Evolutionary conservation across 331 rosid species (phyloP), one percentile per base, ranked within the genome.

Genomic region (Prunus yedoensis): DNA sequence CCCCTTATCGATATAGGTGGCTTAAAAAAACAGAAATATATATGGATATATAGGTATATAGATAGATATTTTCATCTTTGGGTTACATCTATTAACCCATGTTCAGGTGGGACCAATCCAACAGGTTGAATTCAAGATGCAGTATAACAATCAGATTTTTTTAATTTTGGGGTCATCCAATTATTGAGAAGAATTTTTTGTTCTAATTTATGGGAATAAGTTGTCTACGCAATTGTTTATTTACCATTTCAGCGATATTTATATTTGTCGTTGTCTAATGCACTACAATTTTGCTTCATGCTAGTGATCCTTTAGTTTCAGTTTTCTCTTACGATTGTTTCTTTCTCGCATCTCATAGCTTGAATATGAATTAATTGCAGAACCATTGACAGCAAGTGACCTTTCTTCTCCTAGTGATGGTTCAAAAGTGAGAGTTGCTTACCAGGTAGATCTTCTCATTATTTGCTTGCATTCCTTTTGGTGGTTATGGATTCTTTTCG

Each of bases 341-440:
- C 62, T 12, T 66, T 12, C 12, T 54, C 30, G 67, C 68, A 38
- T 54, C 65, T 77, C 72, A 67, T 80, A 43, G 54, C 76, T 56
- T 78, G 70, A 71, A 74, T 57, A 21, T 74, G 68, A 70, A 52
- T 71, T 80, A 76, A 82, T 63, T 85, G 77, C 87, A 94, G 98
- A 86, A 87, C 97, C 98, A 23, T 82, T 91, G 77, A 86, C 89
- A 18, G 85, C 93, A 53, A 74, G 28, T 59, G 83, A 75, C 61
- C 17, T 83, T 66, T 74, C 86, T 65, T 75, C 85, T 77, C 81
- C 78, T 35, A 75, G 28, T 2, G 86, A 83, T 78, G 91, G 91
- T 80, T 86, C 96, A 51, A 89, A 90, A 77, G 93, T 90, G 74
- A 88, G 89, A 20, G 93, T 94, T 73, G 98, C 96, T 45, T 94